A percentile compares a stretch with the other conserved stretches of the same genome.
Evolutionary conservation across 257 asterid species (phyloP).

Genomic region (Nicotiana noctiflora): DNA sequence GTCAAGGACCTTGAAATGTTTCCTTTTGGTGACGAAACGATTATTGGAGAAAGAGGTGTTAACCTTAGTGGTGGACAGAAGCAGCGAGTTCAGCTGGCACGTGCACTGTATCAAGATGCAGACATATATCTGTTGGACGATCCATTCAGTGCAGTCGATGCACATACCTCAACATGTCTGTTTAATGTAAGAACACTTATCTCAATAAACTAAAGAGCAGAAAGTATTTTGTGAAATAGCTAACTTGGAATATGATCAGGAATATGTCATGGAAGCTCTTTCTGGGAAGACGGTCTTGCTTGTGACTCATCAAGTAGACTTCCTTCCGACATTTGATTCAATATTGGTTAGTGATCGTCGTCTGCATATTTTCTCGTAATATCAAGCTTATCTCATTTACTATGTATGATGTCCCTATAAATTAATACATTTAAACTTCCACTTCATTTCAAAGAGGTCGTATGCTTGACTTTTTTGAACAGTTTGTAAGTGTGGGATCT

Average conservation of each 20-base stretch:
- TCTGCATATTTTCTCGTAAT: background rate
- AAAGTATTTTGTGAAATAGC: background rate
- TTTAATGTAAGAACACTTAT: constrained; percentile 18
- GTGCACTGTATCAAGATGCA: constrained; percentile 32
- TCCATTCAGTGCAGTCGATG: constrained; percentile 47
- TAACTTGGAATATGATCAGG: constrained; percentile 13
- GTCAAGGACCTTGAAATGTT: constrained; percentile 31
- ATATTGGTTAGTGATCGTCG: constrained; percentile 26
- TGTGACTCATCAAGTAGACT: constrained; percentile 45
- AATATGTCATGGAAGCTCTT: constrained; percentile 30
- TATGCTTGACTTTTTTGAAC: background rate
- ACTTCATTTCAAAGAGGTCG: background rate
- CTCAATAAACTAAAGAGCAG: background rate
- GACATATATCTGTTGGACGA: constrained; percentile 35
- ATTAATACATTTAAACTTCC: background rate
- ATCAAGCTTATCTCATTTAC: background rate
- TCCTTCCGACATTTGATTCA: constrained; percentile 34
- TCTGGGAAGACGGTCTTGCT: constrained; percentile 27
- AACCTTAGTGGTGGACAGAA: constrained; percentile 47
- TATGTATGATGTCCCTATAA: background rate
- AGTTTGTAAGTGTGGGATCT: background rate
- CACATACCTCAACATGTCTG: constrained; percentile 26
- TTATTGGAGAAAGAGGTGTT: constrained; percentile 38
- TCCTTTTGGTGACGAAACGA: constrained; percentile 25
- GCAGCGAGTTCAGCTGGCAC: constrained; percentile 43